A percentile compares a stretch with the other conserved stretches of the same genome.
These are phyloP conservation scores for Apium graveolens DNA, from an alignment of 129 eudicot genomes.

Conservation along the genomic window DNA sequence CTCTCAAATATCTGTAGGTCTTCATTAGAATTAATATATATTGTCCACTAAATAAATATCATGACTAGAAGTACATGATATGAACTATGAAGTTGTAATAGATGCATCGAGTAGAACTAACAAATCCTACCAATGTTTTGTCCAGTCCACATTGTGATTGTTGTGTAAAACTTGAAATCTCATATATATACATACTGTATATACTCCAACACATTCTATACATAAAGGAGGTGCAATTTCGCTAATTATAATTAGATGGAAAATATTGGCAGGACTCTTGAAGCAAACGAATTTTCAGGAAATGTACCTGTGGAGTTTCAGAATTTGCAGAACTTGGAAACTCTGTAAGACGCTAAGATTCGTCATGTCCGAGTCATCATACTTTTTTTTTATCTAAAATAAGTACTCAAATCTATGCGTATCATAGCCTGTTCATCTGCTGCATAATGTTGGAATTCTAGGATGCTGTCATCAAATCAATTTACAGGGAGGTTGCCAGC, in stretches of 20 bases:
- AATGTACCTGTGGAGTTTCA: conserved; percentile 59
- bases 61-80: not conserved
- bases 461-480: conserved; percentile 75
- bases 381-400: not conserved
- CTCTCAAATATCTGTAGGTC: conserved; percentile 67
- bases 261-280: conserved; percentile 53
- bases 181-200: not conserved
- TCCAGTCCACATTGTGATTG: not conserved
- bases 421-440: not conserved
- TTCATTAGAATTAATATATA: not conserved
- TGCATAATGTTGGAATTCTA: conserved; percentile 23
- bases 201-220: not conserved
- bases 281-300: conserved; percentile 70
- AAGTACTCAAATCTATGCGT: not conserved
- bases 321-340: conserved; percentile 35
- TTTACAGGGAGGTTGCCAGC: conserved; percentile 60
- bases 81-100: not conserved
- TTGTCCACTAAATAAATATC: not conserved
- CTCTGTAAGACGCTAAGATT: conserved; percentile 42
- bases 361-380: not conserved
- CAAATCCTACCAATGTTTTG: not conserved
- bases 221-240: not conserved
- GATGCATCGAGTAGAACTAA: not conserved
- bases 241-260: not conserved
- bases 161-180: not conserved